Evolutionary conservation across 2,329 filamentous ascomycete genomes (phyloP).

Genomic region (Colletotrichum sansevieriae): DNA sequence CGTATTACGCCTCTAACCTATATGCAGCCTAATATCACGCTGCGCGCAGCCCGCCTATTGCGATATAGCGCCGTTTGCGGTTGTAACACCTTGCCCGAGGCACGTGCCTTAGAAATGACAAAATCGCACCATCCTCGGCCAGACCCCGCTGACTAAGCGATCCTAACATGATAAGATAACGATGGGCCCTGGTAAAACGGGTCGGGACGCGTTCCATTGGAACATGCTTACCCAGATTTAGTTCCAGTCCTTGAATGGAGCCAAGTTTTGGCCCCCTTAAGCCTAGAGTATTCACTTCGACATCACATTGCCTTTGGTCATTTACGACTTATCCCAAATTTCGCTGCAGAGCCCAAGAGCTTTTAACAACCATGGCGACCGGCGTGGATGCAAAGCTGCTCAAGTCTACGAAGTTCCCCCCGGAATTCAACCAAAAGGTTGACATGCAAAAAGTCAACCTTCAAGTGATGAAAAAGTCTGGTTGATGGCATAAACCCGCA

Average conservation of each 20-base stretch:
- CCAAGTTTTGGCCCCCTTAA: background rate
- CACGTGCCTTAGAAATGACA: too few species aligned
- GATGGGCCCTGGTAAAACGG: background rate
- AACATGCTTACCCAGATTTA: background rate
- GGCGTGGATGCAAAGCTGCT: conserved; percentile 91
- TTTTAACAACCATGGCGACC: conserved; percentile 73
- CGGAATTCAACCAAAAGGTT: conserved; percentile 94
- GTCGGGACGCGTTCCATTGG: background rate
- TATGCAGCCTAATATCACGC: too few species aligned
- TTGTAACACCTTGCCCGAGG: too few species aligned
- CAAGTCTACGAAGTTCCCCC: conserved; percentile 91
- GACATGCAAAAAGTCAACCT: conserved; percentile 98
- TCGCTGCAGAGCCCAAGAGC: background rate
- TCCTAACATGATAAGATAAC: background rate
- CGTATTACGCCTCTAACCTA: too few species aligned
- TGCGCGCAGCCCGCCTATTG: too few species aligned
- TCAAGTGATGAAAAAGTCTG: conserved; percentile 95
- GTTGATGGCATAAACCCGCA: background rate
- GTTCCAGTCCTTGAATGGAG: too few species aligned
- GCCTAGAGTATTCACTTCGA: background rate
- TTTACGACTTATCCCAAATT: conserved; percentile 34
- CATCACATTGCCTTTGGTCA: background rate
- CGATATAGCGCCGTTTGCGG: too few species aligned
- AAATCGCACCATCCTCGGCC: too few species aligned
- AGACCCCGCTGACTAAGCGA: too few species aligned